phyloP scores from a whole-genome alignment of 2,329 filamentous ascomycete species.

The Aspergillus pseudoterreus region DNA sequence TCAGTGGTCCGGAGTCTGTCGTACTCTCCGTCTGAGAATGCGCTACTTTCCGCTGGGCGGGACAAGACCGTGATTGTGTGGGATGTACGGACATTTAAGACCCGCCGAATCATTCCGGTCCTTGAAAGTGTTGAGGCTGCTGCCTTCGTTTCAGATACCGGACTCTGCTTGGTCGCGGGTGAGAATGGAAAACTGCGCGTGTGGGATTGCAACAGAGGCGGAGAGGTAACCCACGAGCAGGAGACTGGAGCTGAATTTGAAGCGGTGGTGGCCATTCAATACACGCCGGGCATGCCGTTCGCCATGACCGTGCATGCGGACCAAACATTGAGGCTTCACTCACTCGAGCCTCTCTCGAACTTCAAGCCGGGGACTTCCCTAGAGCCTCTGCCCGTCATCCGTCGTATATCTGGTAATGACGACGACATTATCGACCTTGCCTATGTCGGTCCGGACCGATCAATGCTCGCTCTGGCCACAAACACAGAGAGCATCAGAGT shows the following conservation, averaged over 20 bases:
- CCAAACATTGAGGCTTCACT: constrained; percentile 78
- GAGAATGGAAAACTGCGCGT: constrained; percentile 77
- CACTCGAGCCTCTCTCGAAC: constrained; percentile 37
- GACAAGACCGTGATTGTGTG: constrained; percentile 94
- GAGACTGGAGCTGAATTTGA: constrained; percentile 56
- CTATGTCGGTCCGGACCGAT: constrained; percentile 76
- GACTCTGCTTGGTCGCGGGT: constrained; percentile 76
- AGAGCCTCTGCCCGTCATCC: constrained; percentile 58
- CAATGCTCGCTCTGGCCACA: constrained; percentile 82
- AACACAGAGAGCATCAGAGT: constrained; percentile 92
- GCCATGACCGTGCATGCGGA: constrained; percentile 83
- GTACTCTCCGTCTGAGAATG: constrained; percentile 70
- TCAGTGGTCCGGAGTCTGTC: constrained; percentile 88
- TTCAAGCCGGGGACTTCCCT: constrained; percentile 45
- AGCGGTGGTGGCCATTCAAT: constrained; percentile 68
- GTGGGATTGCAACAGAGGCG: constrained; percentile 74
- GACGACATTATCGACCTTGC: constrained; percentile 96
- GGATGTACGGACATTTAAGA: constrained; percentile 82
- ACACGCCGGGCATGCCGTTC: constrained; percentile 62
- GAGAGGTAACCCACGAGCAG: constrained; percentile 76
- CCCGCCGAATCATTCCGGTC: constrained; percentile 73
- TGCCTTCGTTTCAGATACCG: constrained; percentile 71
- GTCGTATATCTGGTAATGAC: constrained; percentile 89
- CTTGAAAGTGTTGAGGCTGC: constrained; percentile 81
- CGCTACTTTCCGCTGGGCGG: constrained; percentile 77